phyloP scores from a whole-genome alignment of 805 yeast genomes.

The Candida maris region DNA sequence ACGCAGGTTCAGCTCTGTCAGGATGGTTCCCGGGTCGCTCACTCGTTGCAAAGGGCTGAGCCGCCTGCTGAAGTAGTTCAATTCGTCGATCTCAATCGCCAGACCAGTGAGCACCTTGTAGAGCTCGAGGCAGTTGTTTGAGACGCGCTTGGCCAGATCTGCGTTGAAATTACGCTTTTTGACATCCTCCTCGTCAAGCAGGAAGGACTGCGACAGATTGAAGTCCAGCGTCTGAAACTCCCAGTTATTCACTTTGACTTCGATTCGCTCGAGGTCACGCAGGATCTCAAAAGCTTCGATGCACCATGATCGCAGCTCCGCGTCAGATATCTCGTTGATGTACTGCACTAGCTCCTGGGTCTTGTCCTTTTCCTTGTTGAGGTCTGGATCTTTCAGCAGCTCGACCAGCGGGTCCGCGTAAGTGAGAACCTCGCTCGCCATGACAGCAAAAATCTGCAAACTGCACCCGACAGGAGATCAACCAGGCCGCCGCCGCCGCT shows the following conservation, averaged over 20 bases:
- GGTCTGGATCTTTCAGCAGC: constrained; percentile 46
- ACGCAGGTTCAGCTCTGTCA: constrained; percentile 42
- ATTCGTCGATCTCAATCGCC: constrained; percentile 43
- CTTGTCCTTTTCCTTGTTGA: constrained; percentile 38
- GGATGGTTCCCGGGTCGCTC: constrained; percentile 49
- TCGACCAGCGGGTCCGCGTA: constrained; percentile 47
- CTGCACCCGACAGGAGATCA: too few relatives aligned
- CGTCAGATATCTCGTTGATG: constrained; percentile 43
- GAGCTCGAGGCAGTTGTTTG: constrained; percentile 46
- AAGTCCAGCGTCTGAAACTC: constrained; percentile 51
- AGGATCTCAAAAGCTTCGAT: constrained; percentile 43
- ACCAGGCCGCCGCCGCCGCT: too few relatives aligned
- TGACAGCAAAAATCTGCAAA: too few relatives aligned
- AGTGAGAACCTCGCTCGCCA: constrained; percentile 25
- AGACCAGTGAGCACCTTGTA: constrained; percentile 40
- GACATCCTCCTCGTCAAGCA: constrained; percentile 19
- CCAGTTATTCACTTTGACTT: constrained; percentile 48
- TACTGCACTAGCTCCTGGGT: constrained; percentile 37
- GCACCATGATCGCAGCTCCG: constrained; percentile 45
- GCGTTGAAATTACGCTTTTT: constrained; percentile 45
- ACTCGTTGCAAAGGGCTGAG: constrained; percentile 45
- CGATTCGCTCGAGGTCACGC: constrained; percentile 48
- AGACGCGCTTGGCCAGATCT: constrained; percentile 51
- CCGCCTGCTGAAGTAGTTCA: constrained; percentile 40
- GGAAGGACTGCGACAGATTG: constrained; percentile 34